These are phyloP conservation scores for Penicillium sp. DNA, from an alignment of 2,329 filamentous ascomycete genomes.

Conservation along the genomic window DNA sequence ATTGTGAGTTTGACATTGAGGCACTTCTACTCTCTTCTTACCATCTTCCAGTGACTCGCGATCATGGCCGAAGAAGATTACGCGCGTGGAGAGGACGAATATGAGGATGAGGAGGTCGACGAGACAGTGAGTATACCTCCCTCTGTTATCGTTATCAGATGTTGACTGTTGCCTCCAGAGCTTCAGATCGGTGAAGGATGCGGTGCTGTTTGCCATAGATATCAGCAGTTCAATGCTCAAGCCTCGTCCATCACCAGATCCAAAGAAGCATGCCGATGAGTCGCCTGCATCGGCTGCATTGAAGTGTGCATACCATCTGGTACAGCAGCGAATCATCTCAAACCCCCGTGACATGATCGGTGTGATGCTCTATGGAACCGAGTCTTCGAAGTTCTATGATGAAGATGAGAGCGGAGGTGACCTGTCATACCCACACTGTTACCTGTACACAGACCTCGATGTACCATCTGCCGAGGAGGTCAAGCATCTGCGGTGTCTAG, in stretches of 20 bases:
- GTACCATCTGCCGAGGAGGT: slow-evolving; percentile 86
- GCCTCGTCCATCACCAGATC: slow-evolving; percentile 61
- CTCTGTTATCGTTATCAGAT: slow-evolving; percentile 2
- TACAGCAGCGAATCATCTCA: slow-evolving; percentile 98
- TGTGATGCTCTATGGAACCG: slow-evolving; percentile 85
- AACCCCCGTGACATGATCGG: slow-evolving; percentile 98
- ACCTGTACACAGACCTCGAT: slow-evolving; percentile 84
- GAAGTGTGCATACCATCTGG: slow-evolving; percentile 90
- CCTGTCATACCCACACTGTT: slow-evolving; percentile 83
- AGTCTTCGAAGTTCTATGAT: slow-evolving; percentile 76
- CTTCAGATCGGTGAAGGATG: slow-evolving; percentile 93
- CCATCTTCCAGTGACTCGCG: neutral
- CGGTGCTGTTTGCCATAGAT: slow-evolving; percentile 95
- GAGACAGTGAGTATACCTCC: slow-evolving; percentile 39
- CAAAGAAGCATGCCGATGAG: slow-evolving; percentile 76
- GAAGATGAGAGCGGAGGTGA: slow-evolving; percentile 59
- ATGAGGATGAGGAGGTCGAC: slow-evolving; percentile 51
- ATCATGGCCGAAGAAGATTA: slow-evolving; percentile 41
- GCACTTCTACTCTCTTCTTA: neutral
- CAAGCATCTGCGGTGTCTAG: slow-evolving; percentile 71
- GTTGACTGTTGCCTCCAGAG: slow-evolving; percentile 53
- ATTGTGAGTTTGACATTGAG: slow-evolving; percentile 3
- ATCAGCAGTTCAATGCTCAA: slow-evolving; percentile 85
- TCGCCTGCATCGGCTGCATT: slow-evolving; percentile 80
- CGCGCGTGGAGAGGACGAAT: slow-evolving; percentile 40